phyloP scores from a whole-genome alignment of 805 yeast genomes.

The Nakazawaea molendinolei region DNA sequence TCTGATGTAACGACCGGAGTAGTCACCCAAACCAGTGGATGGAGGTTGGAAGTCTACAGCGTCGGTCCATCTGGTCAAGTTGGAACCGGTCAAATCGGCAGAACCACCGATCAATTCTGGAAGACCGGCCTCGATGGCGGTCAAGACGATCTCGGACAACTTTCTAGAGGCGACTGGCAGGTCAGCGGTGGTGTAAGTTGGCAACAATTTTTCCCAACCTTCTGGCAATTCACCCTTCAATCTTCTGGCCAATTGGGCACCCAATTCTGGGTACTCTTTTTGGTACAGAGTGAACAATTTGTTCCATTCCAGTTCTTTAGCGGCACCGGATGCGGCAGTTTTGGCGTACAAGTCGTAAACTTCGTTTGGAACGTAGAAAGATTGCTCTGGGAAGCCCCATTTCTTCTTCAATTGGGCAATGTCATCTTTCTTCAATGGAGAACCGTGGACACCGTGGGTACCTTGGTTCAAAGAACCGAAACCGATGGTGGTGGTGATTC shows the following conservation, averaged over 20 bases:
- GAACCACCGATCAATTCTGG: constrained; percentile 97
- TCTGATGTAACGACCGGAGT: constrained; percentile 89
- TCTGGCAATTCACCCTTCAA: constrained; percentile 70
- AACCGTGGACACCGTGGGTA: constrained; percentile 90
- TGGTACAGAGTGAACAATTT: constrained; percentile 52
- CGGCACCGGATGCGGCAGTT: constrained; percentile 55
- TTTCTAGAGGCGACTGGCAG: constrained; percentile 89
- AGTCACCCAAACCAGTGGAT: constrained; percentile 71
- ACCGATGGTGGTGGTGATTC: constrained; percentile 88
- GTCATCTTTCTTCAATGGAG: constrained; percentile 93
- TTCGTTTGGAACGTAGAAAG: constrained; percentile 75
- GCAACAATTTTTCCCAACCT: constrained; percentile 73
- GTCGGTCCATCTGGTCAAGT: constrained; percentile 81
- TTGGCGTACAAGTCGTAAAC: constrained; percentile 65
- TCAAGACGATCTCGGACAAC: constrained; percentile 76
- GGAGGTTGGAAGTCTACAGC: constrained; percentile 93
- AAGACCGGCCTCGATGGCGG: constrained; percentile 49
- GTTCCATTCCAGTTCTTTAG: constrained; percentile 74
- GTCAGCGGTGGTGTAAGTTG: constrained; percentile 73
- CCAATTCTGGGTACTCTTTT: constrained; percentile 68
- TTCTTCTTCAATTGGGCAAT: constrained; percentile 75
- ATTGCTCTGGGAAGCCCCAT: constrained; percentile 81
- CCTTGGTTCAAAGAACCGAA: constrained; percentile 84
- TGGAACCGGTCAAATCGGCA: constrained; percentile 96
- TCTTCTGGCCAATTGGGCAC: constrained; percentile 77